These are phyloP conservation scores for Pontederia paniculata DNA, from an alignment of 176 grass and related monocot genomes.

Conservation along the genomic window DNA sequence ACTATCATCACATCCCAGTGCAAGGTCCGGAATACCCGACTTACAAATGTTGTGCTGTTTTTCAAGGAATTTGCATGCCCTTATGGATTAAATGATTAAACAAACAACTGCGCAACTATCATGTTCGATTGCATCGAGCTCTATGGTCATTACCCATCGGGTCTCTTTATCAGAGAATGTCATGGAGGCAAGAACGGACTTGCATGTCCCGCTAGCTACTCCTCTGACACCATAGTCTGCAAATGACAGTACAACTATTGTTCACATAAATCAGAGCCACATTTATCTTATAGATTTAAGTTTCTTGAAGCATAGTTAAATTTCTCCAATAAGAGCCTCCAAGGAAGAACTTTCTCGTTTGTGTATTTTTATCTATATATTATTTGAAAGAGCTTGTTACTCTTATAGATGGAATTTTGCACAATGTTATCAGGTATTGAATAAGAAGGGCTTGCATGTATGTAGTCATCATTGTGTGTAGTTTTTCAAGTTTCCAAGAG, in stretches of 20 bases:
- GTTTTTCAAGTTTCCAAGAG: no score
- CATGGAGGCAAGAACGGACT: constrained; percentile 2
- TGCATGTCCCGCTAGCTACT: not conserved
- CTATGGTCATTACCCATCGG: not conserved
- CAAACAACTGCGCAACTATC: not conserved
- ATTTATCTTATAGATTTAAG: not conserved
- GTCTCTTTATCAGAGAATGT: constrained; percentile 1
- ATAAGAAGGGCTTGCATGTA: no score
- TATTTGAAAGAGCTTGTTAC: no score
- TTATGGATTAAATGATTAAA: not conserved
- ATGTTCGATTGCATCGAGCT: constrained; percentile 11
- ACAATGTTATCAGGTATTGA: no score
- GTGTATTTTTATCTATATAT: no score
- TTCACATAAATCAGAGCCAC: not conserved
- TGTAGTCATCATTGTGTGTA: no score
- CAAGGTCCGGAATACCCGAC: constrained; percentile 1
- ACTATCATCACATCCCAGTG: constrained; percentile 8
- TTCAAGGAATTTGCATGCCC: constrained; percentile 12
- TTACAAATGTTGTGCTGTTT: not conserved
- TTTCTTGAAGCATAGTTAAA: not conserved
- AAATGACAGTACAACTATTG: not conserved
- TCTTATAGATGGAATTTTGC: no score
- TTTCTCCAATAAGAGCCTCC: no score
- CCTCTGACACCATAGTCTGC: not conserved
- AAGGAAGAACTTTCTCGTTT: no score